Evolutionary conservation across 164 flowering plant species (phyloP).

Genomic region (Cinnamomum chago): DNA sequence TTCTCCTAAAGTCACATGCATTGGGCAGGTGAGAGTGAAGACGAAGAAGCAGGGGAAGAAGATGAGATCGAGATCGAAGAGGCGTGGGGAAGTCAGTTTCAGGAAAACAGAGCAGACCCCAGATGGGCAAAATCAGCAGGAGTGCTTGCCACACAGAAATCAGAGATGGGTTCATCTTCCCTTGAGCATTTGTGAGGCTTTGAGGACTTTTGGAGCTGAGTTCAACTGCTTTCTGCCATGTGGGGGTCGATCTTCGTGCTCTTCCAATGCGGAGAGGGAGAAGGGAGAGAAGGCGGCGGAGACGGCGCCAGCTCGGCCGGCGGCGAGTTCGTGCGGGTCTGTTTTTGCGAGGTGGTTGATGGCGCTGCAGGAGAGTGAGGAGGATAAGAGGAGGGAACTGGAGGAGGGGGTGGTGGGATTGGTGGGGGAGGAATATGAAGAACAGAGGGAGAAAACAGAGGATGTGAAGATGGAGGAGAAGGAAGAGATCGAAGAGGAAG

Average conservation of each 20-base stretch:
- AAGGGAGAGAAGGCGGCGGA: slow-evolving; percentile 11
- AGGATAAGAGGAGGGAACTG: slow-evolving; percentile 46
- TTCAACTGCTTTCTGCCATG: slow-evolving; percentile 75
- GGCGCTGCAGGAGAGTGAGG: slow-evolving; percentile 48
- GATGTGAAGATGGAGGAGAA: slow-evolving; percentile 6
- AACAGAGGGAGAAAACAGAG: not conserved
- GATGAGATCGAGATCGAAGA: slow-evolving; percentile 42
- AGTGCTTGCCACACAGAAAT: slow-evolving; percentile 41
- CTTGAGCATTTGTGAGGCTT: slow-evolving; percentile 70
- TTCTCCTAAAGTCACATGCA: slow-evolving; percentile 92
- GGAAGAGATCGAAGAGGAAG: slow-evolving; percentile 4
- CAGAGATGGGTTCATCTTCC: slow-evolving; percentile 92
- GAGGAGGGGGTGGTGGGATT: slow-evolving; percentile 5
- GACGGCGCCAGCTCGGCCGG: not conserved
- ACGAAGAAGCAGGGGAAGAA: slow-evolving; percentile 74
- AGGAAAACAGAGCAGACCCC: slow-evolving; percentile 36
- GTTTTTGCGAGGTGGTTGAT: slow-evolving; percentile 67
- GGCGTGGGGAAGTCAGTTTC: slow-evolving; percentile 56
- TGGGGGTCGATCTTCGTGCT: slow-evolving; percentile 33
- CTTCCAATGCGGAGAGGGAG: slow-evolving; percentile 28
- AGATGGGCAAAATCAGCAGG: slow-evolving; percentile 20
- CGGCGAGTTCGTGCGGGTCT: slow-evolving; percentile 48
- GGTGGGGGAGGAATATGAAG: slow-evolving; percentile 8
- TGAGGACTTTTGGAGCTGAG: slow-evolving; percentile 67
- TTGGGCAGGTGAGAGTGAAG: slow-evolving; percentile 87